Evolutionary conservation across 169 alveolate species (phyloP).

Genomic region (Eimeria tenella): DNA sequence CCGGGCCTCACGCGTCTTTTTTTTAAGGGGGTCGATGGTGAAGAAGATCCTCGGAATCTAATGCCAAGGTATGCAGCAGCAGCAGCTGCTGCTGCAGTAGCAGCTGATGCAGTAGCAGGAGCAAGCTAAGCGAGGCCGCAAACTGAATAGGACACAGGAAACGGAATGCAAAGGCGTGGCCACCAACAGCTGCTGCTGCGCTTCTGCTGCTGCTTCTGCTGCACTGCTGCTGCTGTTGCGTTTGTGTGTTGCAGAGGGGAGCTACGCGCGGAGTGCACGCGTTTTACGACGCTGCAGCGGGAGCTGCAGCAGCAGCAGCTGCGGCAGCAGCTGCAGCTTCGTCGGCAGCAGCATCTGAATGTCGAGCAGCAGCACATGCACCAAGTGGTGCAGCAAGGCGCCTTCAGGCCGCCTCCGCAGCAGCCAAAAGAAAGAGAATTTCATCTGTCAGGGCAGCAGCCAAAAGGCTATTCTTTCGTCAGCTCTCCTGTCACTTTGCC

Average conservation of each 20-base stretch:
- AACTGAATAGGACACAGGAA: no score
- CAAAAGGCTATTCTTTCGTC: background rate
- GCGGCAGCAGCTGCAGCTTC: constrained; percentile 49
- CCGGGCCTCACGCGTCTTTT: constrained; percentile 40
- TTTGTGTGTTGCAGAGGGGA: constrained; percentile 5
- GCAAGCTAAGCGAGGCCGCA: background rate
- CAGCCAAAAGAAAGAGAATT: background rate
- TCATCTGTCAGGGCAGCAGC: background rate
- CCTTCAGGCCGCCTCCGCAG: background rate
- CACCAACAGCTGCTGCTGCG: background rate
- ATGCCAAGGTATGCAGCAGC: constrained; percentile 37
- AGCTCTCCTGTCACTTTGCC: background rate
- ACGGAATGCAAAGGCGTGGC: no score
- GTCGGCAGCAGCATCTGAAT: background rate
- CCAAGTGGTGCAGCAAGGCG: constrained; percentile 28
- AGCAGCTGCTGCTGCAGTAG: background rate
- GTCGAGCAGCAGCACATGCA: background rate
- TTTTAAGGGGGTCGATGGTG: constrained; percentile 19
- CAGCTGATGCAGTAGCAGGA: background rate
- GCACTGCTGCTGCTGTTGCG: background rate
- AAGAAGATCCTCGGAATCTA: constrained; percentile 20
- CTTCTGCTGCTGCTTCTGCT: background rate
- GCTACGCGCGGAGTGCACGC: background rate
- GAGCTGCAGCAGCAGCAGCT: constrained; percentile 40
- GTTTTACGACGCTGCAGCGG: background rate